phyloP scores from a whole-genome alignment of 768 basidiomycete genomes.

The Trametes cubensis region DNA sequence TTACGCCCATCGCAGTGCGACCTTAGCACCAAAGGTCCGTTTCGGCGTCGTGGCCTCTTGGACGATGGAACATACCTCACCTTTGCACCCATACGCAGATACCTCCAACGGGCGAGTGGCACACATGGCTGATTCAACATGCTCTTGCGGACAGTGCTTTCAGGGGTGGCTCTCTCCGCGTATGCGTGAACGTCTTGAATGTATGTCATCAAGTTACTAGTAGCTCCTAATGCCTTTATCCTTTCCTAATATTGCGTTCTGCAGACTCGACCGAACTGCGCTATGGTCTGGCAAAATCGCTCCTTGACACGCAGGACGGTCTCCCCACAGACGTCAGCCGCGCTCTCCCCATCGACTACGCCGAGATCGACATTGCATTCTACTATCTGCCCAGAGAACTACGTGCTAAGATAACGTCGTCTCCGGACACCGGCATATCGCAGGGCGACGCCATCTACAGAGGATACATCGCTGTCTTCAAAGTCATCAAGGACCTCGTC shows the following conservation, averaged over 20 bases:
- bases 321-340: slow-evolving; percentile 13
- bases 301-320: slow-evolving; percentile 19
- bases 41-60: no score
- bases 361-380: slow-evolving; percentile 17
- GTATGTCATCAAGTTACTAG: slow-evolving; percentile 17
- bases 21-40: no score
- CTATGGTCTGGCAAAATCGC: slow-evolving; percentile 13
- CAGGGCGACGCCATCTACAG: slow-evolving; percentile 31
- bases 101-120: not conserved
- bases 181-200: slow-evolving; percentile 30
- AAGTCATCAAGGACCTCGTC: slow-evolving; percentile 27
- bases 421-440: not conserved
- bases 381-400: slow-evolving; percentile 16
- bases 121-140: slow-evolving; percentile 8
- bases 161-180: slow-evolving; percentile 32
- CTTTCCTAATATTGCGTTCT: not conserved
- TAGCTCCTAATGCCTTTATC: slow-evolving; percentile 8
- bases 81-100: no score
- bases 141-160: slow-evolving; percentile 29
- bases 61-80: not conserved
- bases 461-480: slow-evolving; percentile 34
- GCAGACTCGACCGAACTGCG: slow-evolving; percentile 13
- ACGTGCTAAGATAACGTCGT: slow-evolving; percentile 16
- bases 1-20: no score
- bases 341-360: slow-evolving; percentile 18